Base-by-base conservation (phyloP, 495 filamentous ascomycete genomes). In the Lepraria neglecta region DNA sequence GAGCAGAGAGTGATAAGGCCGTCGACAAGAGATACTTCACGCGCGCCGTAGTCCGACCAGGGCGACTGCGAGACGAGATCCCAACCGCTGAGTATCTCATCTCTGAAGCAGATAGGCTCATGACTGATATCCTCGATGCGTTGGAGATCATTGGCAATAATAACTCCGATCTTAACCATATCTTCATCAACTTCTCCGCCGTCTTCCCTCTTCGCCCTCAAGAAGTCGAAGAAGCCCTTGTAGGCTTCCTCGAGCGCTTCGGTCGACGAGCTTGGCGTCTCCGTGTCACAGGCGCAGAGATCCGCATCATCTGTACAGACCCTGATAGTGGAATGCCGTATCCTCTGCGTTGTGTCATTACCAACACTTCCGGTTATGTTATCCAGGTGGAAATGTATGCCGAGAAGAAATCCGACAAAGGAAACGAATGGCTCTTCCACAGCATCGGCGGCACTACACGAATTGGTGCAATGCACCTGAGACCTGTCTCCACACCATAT, bases 131-230 rank as follows among this genome's bases (percentile, higher is more conserved):
- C 71, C 81, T 98, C 52, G 94, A 97, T 74, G 95, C 94, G 19
- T 76, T 98, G 59, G 94, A 98, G 82, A 95, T 98, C 67, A 92
- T 97, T 68, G 95, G 95, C 61, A 96, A 95, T 82, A 97, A 95
- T 82, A 92, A 96, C 80, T 96, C 94, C 51, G 94, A 98, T 80
- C 80, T 98, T 68, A 98, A 98, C 79, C 95, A 98, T 78, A 96
- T 98, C 82, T 98, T 97, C 82, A 91, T 98, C 79, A 97, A 98
- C 82, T 98, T 98, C 79, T 90, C 88, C 0, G 87, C 87, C 12
- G 89, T 97, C 55, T 97, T 98, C 84, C 90, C 91, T 69, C 82
- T 98, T 43, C 78, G 89, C 71, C 91, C 94, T 12, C 73, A 84
- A 58, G 92, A 96, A 76, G 91, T 98, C 33, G 91, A 97, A 75